Base-by-base conservation (phyloP, 176 grass and related monocot species). In the Carex myosuroides region DNA sequence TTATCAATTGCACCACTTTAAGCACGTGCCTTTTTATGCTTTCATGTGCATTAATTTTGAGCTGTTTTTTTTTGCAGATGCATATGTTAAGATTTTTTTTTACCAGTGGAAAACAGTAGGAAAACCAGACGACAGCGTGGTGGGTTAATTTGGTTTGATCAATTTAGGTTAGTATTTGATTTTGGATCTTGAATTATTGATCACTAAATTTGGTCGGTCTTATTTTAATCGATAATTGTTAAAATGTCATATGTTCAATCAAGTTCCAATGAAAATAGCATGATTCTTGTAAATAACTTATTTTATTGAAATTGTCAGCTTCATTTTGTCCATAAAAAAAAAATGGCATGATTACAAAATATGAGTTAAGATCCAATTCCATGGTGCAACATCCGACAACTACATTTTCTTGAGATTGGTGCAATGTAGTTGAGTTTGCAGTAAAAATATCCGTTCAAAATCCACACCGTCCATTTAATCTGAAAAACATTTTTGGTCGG, bases 1-100 rank as follows among this genome's bases (percentile, higher is more conserved):
- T 55, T 18, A 68, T 83, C 21, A 62, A 50, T 54, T 62, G 33
- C 79, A 81, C n/a, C 11, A 62, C 79, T 81, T 85, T 73, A 76
- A 75, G 14, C 29, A 70, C 56, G 17, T 41, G 70, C n/a, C 54
- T 64, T 50, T 69, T 53, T 85, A 59, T 77, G 46, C 16, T 85
- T 53, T 26, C 66, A 71, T 46, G 67, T 63, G 22, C 32, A 63
- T 32, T 48, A 16, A 37, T 13, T 59, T 84, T 41, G 29, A 1
- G 32, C 69, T 11, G 54, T 76, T 85, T 29, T 85, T 29, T 29
- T 22, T 71, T 44, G 20, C 69, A 61, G 16, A 74, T 85, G 8
- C 63, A 65, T 48, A 22, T 17, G 24, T 10, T 22, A 33, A 77
- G 48, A 77, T 32, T 55, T 29, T 55, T 29, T 72, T 72, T 46